Evolutionary conservation across 1,284 basidiomycete genomes (phyloP).

Genomic region (Polyporus tsugae): DNA sequence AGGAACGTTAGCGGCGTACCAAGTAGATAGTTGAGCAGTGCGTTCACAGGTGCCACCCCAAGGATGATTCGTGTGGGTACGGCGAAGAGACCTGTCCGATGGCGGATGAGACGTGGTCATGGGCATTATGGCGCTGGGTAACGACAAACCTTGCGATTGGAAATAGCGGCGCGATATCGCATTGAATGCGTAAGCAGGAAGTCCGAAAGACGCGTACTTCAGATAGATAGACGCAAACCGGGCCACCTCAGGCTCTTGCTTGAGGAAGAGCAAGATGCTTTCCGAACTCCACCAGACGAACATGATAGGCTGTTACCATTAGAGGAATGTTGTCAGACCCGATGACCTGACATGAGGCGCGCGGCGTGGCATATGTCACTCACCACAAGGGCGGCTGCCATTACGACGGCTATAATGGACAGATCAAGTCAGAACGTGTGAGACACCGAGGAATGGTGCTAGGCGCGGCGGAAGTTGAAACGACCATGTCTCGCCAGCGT

Average conservation of each 20-base stretch:
- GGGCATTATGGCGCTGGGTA: slow-evolving; percentile 7
- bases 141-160: slow-evolving; percentile 77
- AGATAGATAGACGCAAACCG: slow-evolving; percentile 81
- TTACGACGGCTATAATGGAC: slow-evolving; percentile 64
- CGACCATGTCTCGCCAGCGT: too few species aligned
- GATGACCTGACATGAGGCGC: neutral
- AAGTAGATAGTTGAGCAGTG: slow-evolving; percentile 84
- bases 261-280: slow-evolving; percentile 76
- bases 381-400: slow-evolving; percentile 66
- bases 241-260: slow-evolving; percentile 90
- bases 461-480: neutral
- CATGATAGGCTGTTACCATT: slow-evolving; percentile 61
- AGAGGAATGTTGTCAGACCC: slow-evolving; percentile 1
- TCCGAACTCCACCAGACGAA: slow-evolving; percentile 87
- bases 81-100: slow-evolving; percentile 72
- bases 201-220: slow-evolving; percentile 78
- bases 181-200: slow-evolving; percentile 91
- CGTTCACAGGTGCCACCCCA: slow-evolving; percentile 88
- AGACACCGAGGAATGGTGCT: neutral
- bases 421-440: slow-evolving; percentile 2
- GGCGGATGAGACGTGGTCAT: neutral
- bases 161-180: slow-evolving; percentile 84
- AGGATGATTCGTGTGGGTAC: slow-evolving; percentile 90
- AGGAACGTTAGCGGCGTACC: slow-evolving; percentile 49
- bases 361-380: slow-evolving; percentile 38